Percentiles rank a stretch among this genome's conserved stretches.
phyloP scores from a whole-genome alignment of 495 filamentous ascomycete species.

The Bacidia gigantensis region DNA sequence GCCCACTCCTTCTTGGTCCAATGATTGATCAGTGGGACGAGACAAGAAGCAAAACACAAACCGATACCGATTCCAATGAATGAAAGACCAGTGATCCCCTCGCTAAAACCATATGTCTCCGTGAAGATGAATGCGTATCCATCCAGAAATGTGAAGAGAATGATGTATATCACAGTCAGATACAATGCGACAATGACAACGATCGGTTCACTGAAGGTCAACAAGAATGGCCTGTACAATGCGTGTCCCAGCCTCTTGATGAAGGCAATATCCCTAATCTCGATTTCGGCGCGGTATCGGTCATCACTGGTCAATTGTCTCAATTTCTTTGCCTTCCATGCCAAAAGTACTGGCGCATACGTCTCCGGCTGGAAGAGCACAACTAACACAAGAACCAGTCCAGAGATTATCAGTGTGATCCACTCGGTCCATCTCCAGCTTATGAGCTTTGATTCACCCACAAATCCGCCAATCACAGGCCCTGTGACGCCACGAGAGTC shows the following conservation, averaged over 20 bases:
- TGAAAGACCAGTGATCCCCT: constrained; percentile 41
- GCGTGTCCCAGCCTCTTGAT: constrained; percentile 24
- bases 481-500: constrained; percentile 20
- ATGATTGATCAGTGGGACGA: constrained; percentile 41
- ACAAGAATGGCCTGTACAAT: constrained; percentile 31
- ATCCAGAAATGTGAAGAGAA: constrained; percentile 53
- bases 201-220: constrained; percentile 34
- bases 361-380: constrained; percentile 40
- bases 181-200: constrained; percentile 43
- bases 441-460: constrained; percentile 27
- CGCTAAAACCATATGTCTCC: constrained; percentile 38
- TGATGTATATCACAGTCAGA: constrained; percentile 48
- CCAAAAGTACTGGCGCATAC: constrained; percentile 35
- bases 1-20: constrained; percentile 37
- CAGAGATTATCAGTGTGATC: constrained; percentile 36
- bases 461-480: constrained; percentile 34
- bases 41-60: constrained; percentile 29
- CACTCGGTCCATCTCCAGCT: constrained; percentile 41
- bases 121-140: constrained; percentile 53
- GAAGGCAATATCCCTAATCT: constrained; percentile 28
- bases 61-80: constrained; percentile 48
- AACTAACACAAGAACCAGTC: constrained; percentile 27
- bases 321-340: constrained; percentile 37
- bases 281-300: constrained; percentile 31
- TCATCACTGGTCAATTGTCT: constrained; percentile 33